Conservation (phyloP, 768 basidiomycete species). For the Rhizopogon vinicolor region DNA sequence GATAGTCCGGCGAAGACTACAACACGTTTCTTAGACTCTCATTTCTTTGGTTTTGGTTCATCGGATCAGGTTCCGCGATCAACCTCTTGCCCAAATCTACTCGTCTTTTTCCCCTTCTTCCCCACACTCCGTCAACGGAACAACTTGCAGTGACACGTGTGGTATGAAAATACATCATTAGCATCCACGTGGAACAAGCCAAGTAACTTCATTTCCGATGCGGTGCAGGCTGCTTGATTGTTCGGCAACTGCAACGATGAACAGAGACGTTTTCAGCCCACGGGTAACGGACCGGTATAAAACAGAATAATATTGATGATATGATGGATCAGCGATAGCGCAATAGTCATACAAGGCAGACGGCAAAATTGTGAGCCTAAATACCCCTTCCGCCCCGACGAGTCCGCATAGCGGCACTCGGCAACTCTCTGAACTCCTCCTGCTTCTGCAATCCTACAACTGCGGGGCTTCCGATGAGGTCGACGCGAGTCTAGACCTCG, state of each 20-base stretch:
- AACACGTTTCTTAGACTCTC: conserved; percentile 5
- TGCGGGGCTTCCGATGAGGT: conserved; percentile 11
- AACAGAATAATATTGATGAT: conserved; percentile 6
- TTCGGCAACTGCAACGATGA: background rate
- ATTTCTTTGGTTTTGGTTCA: conserved; percentile 5
- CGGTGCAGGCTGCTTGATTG: background rate
- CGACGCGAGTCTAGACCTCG: conserved; percentile 2
- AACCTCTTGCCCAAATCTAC: background rate
- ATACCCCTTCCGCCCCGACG: conserved; percentile 1
- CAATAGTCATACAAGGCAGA: conserved; percentile 23
- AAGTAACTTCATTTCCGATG: background rate
- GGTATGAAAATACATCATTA: background rate
- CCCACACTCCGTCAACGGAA: conserved; percentile 15
- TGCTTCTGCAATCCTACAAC: conserved; percentile 22
- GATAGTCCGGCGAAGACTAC: conserved; percentile 5
- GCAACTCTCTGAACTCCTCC: conserved; percentile 9
- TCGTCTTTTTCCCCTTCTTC: conserved; percentile 7
- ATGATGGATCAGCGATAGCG: conserved; percentile 5
- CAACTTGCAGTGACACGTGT: conserved; percentile 6
- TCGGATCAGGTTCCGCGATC: conserved; percentile 19
- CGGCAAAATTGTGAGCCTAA: conserved; percentile 20
- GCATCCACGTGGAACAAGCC: conserved; percentile 5
- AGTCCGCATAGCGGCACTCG: conserved; percentile 19
- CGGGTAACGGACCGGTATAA: conserved; percentile 12
- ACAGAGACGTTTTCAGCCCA: conserved; percentile 10